Base-by-base conservation (phyloP, 2,329 filamentous ascomycete genomes). In the Cryphonectria japonica region DNA sequence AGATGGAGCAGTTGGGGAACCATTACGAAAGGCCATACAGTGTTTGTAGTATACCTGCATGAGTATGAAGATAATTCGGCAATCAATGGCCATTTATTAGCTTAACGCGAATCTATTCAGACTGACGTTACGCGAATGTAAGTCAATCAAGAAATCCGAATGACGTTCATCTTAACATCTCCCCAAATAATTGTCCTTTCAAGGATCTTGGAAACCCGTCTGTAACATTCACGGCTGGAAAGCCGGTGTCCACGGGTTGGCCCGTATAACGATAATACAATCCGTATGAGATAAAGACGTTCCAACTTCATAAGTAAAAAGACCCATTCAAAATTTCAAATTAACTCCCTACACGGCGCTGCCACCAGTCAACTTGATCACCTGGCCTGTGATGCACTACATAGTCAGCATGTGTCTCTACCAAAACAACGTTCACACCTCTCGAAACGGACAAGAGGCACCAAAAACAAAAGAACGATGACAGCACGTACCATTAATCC, bases 401-500 rank as follows among this genome's bases (percentile, higher is more conserved):
- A 16, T 0, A 16, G 67, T 73, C 54, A 69, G 69, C 67, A 69
- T 62, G 19, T 52, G 37, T 39, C n/a, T 71, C 66, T 14, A 34
- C 46, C 5, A 4, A n/a, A 16, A 14, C 26, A 26, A 54, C 9
- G 9, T 9, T 22, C 52, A 54, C 41, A 37, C 52, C 57, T 3
- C 66, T 3, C 64, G 43, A 57, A 72, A 46, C 37, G n/a, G n/a
- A 54, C 66, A 67, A 67, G 41, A 54, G 3, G 46, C n/a, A 62
- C 34, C 34, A 39, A 60, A 61, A 34, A 62, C 8, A 67, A 11
- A 26, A 6, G 8, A 9, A 39, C 8, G 37, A 39, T 11, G 37
- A 39, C 14, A 32, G 60, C 26, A 78, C 85, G 78, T 74, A 89
- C 88, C 88, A 77, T 90, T 91, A 77, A 91, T 87, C 88, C 88